Percentiles rank a stretch among this genome's conserved stretches.
Conservation (phyloP, 331 rosid genomes). For the Prunus yedoensis region DNA sequence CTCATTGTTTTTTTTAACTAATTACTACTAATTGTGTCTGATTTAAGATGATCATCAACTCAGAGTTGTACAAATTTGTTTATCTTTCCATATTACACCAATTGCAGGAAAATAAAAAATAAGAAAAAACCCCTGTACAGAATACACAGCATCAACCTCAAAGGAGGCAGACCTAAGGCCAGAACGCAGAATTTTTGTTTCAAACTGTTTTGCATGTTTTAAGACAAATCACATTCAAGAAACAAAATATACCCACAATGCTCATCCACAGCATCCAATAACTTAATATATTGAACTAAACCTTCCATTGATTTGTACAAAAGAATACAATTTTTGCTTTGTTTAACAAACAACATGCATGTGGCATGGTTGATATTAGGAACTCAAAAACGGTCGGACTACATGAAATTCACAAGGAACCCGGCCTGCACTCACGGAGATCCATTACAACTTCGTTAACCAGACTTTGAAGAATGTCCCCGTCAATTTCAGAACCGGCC, state of each 20-base stretch:
- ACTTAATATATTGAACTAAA: constrained; percentile 15
- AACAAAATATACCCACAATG: not conserved
- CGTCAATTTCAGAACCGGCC: constrained; percentile 53
- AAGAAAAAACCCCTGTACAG: too few species aligned
- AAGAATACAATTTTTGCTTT: constrained; percentile 18
- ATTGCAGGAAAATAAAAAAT: too few species aligned
- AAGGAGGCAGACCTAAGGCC: too few species aligned
- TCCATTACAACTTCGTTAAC: constrained; percentile 70
- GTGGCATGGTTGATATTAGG: not conserved
- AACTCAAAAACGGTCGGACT: constrained; percentile 11
- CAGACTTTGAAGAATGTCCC: constrained; percentile 56
- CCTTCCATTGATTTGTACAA: constrained; percentile 52
- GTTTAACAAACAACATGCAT: constrained; percentile 11
- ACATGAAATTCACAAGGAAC: constrained; percentile 20
- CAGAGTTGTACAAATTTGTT: too few species aligned
- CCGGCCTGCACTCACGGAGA: constrained; percentile 36
- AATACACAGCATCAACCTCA: too few species aligned
- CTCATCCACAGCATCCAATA: constrained; percentile 12
- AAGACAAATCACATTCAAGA: too few species aligned
- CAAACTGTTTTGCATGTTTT: too few species aligned
- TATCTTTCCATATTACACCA: too few species aligned
- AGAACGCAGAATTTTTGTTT: too few species aligned
- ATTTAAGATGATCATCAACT: too few species aligned
- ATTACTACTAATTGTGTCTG: too few species aligned
- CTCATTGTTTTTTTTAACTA: too few species aligned